These are phyloP conservation scores for Saccharomycopsis fodiens DNA, from an alignment of 805 yeast species.

Conservation along the genomic window DNA sequence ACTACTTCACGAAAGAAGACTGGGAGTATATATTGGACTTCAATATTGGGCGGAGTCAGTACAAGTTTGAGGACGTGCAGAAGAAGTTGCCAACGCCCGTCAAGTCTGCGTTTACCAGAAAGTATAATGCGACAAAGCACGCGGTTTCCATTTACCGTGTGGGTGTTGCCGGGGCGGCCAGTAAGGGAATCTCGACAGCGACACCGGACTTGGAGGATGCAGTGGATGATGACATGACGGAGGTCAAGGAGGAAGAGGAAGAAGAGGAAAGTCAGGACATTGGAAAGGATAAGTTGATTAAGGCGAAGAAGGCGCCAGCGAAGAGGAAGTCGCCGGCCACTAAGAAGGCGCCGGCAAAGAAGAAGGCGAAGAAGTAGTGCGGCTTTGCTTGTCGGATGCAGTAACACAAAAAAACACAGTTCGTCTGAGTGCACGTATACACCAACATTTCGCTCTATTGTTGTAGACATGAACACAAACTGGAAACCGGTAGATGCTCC, in stretches of 20 bases:
- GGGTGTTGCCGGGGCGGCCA: conserved; percentile 40
- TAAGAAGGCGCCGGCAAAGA: conserved; percentile 3
- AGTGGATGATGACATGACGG: conserved; percentile 44
- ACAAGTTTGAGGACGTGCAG: conserved; percentile 35
- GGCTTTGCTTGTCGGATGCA: no score
- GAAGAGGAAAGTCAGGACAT: conserved; percentile 41
- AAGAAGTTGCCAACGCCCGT: conserved; percentile 70
- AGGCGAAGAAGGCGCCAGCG: conserved; percentile 31
- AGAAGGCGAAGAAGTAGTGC: not conserved
- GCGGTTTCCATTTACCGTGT: conserved; percentile 80
- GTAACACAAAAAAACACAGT: no score
- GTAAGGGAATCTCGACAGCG: conserved; percentile 24
- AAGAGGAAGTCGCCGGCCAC: conserved; percentile 19
- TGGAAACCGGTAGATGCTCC: no score
- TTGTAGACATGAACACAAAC: no score
- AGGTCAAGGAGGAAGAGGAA: conserved; percentile 34
- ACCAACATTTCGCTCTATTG: no score
- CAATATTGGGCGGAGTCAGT: conserved; percentile 50
- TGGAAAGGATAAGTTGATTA: conserved; percentile 58
- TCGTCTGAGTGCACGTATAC: no score
- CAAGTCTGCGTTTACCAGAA: conserved; percentile 81
- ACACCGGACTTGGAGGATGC: conserved; percentile 70
- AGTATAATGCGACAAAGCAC: conserved; percentile 67
- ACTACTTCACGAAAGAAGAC: conserved; percentile 82
- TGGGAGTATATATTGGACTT: conserved; percentile 86